Evolutionary conservation across 2,329 filamentous ascomycete species (phyloP), one percentile per base, ranked within the genome.

Genomic region (Fusarium pilosicola): DNA sequence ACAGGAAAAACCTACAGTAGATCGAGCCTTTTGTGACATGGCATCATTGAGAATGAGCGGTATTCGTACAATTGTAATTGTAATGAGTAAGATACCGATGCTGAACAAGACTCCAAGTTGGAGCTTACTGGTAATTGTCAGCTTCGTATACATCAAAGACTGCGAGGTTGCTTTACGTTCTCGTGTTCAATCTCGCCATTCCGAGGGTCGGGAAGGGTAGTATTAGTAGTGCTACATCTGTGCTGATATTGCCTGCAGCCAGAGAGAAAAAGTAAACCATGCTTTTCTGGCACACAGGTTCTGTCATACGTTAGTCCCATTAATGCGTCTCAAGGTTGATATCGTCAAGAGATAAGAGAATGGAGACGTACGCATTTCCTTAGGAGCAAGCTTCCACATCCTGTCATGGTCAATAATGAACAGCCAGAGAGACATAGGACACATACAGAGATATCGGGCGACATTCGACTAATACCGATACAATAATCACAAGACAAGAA

Each of bases 41-140:
- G 76, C 67, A 46, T 77, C 46, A 39, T 71, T 73, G 7, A 79
- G 61, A 41, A 79, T 79, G n/a, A 79, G 67, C 6, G 77, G 78
- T 2, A 79, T 45, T 15, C 78, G 77, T 6, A 79, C 41, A 26
- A 77, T 73, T 11, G 78, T 79, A 11, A 79, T 77, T 7, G 65
- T 55, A 6, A 79, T 74, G 24, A 79, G 60, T 5, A 79, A 44
- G 14, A 68, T 44, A 7, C 72, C 78, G 15, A 79, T 71, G 58
- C 77, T 71, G 62, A 79, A 79, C 3, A 79, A 63, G 11, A 79
- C 41, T 14, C 61, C 65, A 6, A 73, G 69, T 30, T 72, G 71
- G 3, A 73, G 14, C 58, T 72, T 72, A 18, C 57, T 60, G 14
- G 13, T 0, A 32, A 13, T 32, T 13, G 18, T 60, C 10, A 60